phyloP scores from a whole-genome alignment of 331 rosid species.

The Malus hybrid region DNA sequence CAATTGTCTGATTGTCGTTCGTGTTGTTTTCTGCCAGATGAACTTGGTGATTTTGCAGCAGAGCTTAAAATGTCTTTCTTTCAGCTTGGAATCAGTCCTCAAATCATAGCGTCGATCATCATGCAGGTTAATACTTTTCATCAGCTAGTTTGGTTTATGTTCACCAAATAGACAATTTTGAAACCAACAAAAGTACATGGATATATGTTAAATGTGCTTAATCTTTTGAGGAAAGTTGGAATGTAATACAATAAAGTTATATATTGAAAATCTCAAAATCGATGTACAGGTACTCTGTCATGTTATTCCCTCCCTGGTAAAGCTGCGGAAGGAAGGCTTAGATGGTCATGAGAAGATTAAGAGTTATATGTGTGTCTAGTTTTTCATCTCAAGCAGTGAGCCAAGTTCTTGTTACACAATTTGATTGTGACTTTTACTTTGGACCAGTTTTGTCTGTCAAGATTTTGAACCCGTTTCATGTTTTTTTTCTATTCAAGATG shows the following conservation, averaged over 20 bases:
- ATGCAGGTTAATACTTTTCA: constrained; percentile 65
- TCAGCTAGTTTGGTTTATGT: neutral
- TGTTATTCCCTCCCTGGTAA: constrained; percentile 79
- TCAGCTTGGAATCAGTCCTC: constrained; percentile 99
- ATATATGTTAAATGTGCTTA: neutral
- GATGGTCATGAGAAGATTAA: constrained; percentile 97
- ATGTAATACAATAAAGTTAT: neutral
- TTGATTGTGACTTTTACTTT: constrained; percentile 1
- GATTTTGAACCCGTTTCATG: constrained; percentile 14
- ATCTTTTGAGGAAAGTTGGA: neutral
- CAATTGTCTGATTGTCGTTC: neutral
- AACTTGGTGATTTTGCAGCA: constrained; percentile 80
- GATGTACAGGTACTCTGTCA: constrained; percentile 75
- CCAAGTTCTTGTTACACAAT: constrained; percentile 30
- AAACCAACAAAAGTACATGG: neutral
- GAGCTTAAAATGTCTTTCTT: constrained; percentile 92
- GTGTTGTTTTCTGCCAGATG: constrained; percentile 71
- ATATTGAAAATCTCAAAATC: neutral
- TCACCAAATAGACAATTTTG: neutral
- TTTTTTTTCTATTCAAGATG: constrained; percentile 52
- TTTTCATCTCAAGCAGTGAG: constrained; percentile 57
- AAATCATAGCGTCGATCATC: constrained; percentile 83
- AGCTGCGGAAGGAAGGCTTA: constrained; percentile 98
- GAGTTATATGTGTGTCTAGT: constrained; percentile 94
- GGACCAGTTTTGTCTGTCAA: constrained; percentile 15